Evolutionary conservation across 306 rosid genomes (phyloP), one percentile per base, ranked within the genome.

Genomic region (Acacia melanoxylon): DNA sequence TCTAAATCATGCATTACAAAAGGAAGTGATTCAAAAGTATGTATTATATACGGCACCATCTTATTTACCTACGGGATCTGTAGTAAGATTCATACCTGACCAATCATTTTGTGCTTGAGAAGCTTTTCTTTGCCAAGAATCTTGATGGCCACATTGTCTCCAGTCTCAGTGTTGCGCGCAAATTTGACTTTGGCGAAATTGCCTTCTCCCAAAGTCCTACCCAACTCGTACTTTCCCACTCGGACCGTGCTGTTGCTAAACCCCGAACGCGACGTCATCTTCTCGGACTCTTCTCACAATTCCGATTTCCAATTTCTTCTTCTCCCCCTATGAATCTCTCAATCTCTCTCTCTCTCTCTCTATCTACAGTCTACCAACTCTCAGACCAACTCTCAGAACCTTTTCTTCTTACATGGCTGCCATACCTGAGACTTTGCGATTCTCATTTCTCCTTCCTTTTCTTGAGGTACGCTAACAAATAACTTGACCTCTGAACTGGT

Each of bases 361-460:
- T 80, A 75, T 72, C 72, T 72, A 27, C 9, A 25, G 33, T 29
- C 75, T 83, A 46, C 62, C 46, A 6, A 29, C 15, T 35, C 56
- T 41, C 69, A 1, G 20, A 33, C 24, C 2, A 1, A 20, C 72
- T 75, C 83, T 85, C 78, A 88, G 63, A 45, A 84, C 68, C 98
- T 85, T 92, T 94, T 94, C 98, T 93, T 94, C 95, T 94, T 94
- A 61, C 97, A 90, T 0, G 98, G 98, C 59, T 92, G 98, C 98
- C 98, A 94, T 0, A 94, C 95, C 83, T 87, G 94, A 77, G 94
- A 94, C 90, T 94, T 94, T 0, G 84, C 75, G 51, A 92, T 16
- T 48, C 88, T 91, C 98, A 94, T 94, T 80, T 88, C 86, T 41
- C 69, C 62, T 16, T 29, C 13, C 25, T 3, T 58, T 52, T 41